Percentiles rank a stretch among this genome's conserved stretches.
Conservation (phyloP, 208 protist species). For the Balamuthia mandrillaris region DNA sequence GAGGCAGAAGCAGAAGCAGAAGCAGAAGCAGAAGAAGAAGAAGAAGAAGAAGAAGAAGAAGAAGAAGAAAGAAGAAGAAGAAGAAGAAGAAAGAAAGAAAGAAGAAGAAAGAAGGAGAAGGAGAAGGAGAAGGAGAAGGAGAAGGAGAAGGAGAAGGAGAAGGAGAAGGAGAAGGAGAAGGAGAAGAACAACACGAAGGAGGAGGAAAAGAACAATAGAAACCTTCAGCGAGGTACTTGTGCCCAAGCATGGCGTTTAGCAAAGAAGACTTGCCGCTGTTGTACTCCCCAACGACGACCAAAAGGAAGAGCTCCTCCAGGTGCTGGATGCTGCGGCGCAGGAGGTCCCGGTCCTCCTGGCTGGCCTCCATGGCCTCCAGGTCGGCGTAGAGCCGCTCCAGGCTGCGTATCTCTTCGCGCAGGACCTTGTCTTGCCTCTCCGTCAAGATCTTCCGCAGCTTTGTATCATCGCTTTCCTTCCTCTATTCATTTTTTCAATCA, state of each 20-base stretch:
- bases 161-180: too few species aligned
- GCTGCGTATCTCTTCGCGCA: too few species aligned
- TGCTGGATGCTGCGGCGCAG: background rate
- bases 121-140: too few species aligned
- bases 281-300: constrained; percentile 57
- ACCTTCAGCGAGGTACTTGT: constrained; percentile 49
- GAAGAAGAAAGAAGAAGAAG: constrained; percentile 32
- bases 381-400: too few species aligned
- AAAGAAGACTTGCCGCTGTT: constrained; percentile 60
- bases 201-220: constrained; percentile 28
- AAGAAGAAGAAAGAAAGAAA: constrained; percentile 46
- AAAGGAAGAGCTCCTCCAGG: constrained; percentile 44
- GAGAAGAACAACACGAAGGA: background rate
- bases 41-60: constrained; percentile 6
- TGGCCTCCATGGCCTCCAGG: background rate
- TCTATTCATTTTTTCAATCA: too few species aligned
- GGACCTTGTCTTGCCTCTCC: too few species aligned
- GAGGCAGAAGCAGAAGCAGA: too few species aligned
- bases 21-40: too few species aligned
- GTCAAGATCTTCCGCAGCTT: too few species aligned
- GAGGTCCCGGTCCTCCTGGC: background rate
- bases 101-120: too few species aligned
- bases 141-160: too few species aligned
- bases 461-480: too few species aligned
- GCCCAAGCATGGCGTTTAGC: constrained; percentile 53